These are phyloP conservation scores for Atractiella rhizophila DNA, from an alignment of 768 basidiomycete genomes.

Conservation along the genomic window DNA sequence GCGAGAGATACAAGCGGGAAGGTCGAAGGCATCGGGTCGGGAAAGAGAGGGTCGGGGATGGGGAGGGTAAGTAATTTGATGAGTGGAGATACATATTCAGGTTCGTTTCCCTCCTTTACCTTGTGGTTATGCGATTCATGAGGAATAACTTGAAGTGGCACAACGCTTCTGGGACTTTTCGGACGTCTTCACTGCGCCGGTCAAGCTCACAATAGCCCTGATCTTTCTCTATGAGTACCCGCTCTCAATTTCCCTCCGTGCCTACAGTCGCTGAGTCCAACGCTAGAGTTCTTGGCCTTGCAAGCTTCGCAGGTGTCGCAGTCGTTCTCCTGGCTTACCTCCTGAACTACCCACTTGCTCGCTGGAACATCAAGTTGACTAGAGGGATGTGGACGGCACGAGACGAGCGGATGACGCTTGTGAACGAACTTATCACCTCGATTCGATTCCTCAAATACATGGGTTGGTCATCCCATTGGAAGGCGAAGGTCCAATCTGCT, in stretches of 20 bases:
- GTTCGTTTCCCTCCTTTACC: not conserved
- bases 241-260: not conserved
- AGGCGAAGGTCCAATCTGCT: too few relatives aligned
- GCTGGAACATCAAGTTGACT: constrained; percentile 5
- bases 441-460: constrained; percentile 6
- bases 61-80: constrained; percentile 4
- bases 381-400: not conserved
- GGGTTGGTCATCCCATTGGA: too few relatives aligned
- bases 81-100: constrained; percentile 3
- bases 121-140: too few relatives aligned
- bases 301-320: constrained; percentile 1
- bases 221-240: constrained; percentile 3
- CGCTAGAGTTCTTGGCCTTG: constrained; percentile 4
- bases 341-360: not conserved
- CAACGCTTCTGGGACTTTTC: constrained; percentile 7
- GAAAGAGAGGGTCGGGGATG: not conserved
- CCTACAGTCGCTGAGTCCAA: not conserved
- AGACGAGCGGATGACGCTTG: constrained; percentile 2
- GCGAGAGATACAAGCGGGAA: too few relatives aligned
- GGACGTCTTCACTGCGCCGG: not conserved
- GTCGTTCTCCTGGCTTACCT: not conserved
- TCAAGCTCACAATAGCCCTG: constrained; percentile 1
- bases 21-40: too few relatives aligned
- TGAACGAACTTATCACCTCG: constrained; percentile 4
- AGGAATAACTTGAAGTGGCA: too few relatives aligned